These are phyloP conservation scores for Hamamelis virginiana DNA, from an alignment of 164 flowering plant genomes.

Conservation along the genomic window DNA sequence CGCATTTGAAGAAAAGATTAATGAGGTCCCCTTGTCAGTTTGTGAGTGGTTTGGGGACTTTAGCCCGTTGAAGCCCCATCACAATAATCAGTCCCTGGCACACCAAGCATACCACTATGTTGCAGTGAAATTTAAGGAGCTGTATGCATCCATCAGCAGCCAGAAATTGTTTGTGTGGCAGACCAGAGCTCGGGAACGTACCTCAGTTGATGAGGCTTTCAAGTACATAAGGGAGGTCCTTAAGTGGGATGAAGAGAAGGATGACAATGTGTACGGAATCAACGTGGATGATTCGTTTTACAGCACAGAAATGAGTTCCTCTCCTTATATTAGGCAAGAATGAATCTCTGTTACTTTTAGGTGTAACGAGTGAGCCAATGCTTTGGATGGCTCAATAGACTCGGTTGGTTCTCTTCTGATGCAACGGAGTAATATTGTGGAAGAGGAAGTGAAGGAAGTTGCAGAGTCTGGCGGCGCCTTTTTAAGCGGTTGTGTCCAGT, in stretches of 20 bases:
- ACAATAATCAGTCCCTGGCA: conserved; percentile 39
- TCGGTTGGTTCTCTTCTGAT: no score
- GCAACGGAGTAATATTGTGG: no score
- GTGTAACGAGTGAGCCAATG: no score
- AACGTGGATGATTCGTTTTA: conserved; percentile 41
- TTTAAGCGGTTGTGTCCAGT: no score
- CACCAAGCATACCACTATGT: conserved; percentile 53
- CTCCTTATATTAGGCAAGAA: conserved; percentile 38
- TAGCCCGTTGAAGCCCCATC: conserved; percentile 40
- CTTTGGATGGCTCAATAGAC: no score
- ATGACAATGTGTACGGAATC: conserved; percentile 24
- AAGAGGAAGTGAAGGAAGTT: no score
- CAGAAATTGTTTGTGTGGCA: conserved; percentile 53
- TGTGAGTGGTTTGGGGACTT: conserved; percentile 64
- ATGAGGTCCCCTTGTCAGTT: conserved; percentile 29
- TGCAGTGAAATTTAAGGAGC: conserved; percentile 57
- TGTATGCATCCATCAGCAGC: conserved; percentile 38
- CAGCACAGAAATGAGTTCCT: conserved; percentile 44
- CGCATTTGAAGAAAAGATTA: conserved; percentile 49
- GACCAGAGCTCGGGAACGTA: conserved; percentile 38
- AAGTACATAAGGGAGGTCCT: conserved; percentile 53
- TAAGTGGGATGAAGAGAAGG: conserved; percentile 63
- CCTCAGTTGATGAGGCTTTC: conserved; percentile 48
- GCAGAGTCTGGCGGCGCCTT: no score
- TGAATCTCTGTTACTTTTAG: conserved; percentile 4